Percentiles rank a stretch among this genome's conserved stretches.
Evolutionary conservation across 495 filamentous ascomycete genomes (phyloP).

Genomic region (Tirmania nivea): DNA sequence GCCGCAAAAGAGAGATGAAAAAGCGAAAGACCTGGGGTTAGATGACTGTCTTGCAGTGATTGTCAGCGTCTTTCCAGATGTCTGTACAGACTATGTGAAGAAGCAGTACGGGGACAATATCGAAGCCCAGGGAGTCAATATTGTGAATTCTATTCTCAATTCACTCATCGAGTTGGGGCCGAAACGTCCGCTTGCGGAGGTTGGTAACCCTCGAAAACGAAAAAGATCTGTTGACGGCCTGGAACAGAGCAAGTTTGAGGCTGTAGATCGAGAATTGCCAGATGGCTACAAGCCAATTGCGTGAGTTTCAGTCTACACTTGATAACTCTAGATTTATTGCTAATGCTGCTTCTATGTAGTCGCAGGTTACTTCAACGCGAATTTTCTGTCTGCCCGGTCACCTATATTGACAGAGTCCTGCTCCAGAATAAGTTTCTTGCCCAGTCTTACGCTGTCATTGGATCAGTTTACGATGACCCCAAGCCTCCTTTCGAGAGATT

Average conservation of each 20-base stretch:
- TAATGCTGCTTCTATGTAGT: constrained; percentile 10
- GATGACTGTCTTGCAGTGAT: constrained; percentile 22
- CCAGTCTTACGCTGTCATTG: constrained; percentile 23
- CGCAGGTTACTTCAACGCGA: constrained; percentile 25
- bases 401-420: constrained; percentile 26
- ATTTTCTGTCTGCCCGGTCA: constrained; percentile 26
- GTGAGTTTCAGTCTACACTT: not conserved
- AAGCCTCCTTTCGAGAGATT: constrained; percentile 20
- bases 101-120: constrained; percentile 20
- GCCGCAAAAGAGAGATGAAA: not conserved
- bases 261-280: not conserved
- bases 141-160: constrained; percentile 27
- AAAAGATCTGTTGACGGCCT: not conserved
- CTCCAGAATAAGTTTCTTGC: constrained; percentile 22
- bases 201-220: constrained; percentile 22
- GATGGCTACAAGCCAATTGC: too few relatives aligned
- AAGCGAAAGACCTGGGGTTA: not conserved
- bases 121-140: constrained; percentile 10
- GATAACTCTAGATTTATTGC: not conserved
- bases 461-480: not conserved
- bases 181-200: constrained; percentile 30
- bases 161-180: constrained; percentile 15
- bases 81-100: constrained; percentile 25
- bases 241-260: not conserved
- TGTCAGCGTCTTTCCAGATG: constrained; percentile 30